Evolutionary conservation across 495 filamentous ascomycete species (phyloP).

Genomic region (Penicillium coprophilum): DNA sequence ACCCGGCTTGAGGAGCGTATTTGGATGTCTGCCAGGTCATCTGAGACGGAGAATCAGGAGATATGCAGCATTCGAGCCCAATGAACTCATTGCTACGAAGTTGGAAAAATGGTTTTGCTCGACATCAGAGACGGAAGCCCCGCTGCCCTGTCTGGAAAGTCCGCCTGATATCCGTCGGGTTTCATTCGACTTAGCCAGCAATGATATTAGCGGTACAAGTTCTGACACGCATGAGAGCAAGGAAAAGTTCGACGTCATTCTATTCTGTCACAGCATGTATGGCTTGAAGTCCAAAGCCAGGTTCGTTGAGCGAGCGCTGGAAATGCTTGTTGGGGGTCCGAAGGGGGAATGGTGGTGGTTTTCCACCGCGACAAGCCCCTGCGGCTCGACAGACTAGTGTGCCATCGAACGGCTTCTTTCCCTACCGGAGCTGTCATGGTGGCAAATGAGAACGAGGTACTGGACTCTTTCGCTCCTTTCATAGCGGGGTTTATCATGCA

Average conservation of each 20-base stretch:
- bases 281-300: conserved; percentile 53
- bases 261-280: conserved; percentile 68
- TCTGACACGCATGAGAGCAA: conserved; percentile 12
- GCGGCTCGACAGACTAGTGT: conserved; percentile 50
- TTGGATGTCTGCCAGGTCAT: conserved; percentile 49
- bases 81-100: conserved; percentile 46
- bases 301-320: conserved; percentile 50
- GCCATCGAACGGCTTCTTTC: conserved; percentile 52
- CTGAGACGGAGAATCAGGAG: conserved; percentile 47
- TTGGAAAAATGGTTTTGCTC: conserved; percentile 50
- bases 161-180: conserved; percentile 44
- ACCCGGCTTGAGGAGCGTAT: conserved; percentile 57
- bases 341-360: conserved; percentile 51
- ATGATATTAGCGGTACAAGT: conserved; percentile 27
- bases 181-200: conserved; percentile 35
- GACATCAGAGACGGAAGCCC: conserved; percentile 26
- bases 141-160: conserved; percentile 50
- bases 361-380: conserved; percentile 53
- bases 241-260: conserved; percentile 55
- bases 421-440: conserved; percentile 51
- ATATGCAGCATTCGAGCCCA: conserved; percentile 60
- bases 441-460: conserved; percentile 44
- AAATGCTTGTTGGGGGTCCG: conserved; percentile 50
- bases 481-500: conserved; percentile 48
- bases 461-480: conserved; percentile 58